These are phyloP conservation scores for Henningerozyma blattae DNA, from an alignment of 805 yeast species.

Conservation along the genomic window DNA sequence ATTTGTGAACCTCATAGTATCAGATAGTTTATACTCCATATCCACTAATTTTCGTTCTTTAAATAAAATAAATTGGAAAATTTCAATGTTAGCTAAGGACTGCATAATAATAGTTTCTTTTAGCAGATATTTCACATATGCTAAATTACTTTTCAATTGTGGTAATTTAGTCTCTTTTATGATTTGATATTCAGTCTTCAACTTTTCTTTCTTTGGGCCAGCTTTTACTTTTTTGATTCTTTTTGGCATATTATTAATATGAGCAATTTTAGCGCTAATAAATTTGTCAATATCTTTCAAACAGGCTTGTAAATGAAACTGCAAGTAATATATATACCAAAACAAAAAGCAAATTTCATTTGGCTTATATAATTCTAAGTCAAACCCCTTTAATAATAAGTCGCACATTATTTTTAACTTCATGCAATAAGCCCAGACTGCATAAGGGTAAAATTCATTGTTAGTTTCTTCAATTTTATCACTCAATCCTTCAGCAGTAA, in stretches of 20 bases:
- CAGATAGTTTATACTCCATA: slow-evolving; percentile 4
- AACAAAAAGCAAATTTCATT: slow-evolving; percentile 59
- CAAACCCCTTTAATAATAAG: slow-evolving; percentile 62
- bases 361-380: slow-evolving; percentile 55
- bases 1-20: background rate
- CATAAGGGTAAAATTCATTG: slow-evolving; percentile 45
- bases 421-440: slow-evolving; percentile 55
- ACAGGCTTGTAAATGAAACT: slow-evolving; percentile 36
- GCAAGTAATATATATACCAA: slow-evolving; percentile 52
- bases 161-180: slow-evolving; percentile 28
- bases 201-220: slow-evolving; percentile 35
- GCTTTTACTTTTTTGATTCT: slow-evolving; percentile 37
- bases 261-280: slow-evolving; percentile 24
- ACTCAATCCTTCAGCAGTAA: slow-evolving; percentile 14
- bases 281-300: slow-evolving; percentile 23
- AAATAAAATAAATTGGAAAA: slow-evolving; percentile 22
- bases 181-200: slow-evolving; percentile 25
- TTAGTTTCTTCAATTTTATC: slow-evolving; percentile 6
- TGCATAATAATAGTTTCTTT: slow-evolving; percentile 16
- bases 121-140: slow-evolving; percentile 15
- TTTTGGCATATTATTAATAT: slow-evolving; percentile 25
- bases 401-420: slow-evolving; percentile 65
- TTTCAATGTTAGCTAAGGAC: slow-evolving; percentile 24
- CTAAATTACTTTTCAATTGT: slow-evolving; percentile 18
- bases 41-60: slow-evolving; percentile 16